Percentiles rank a stretch among this genome's conserved stretches.
Evolutionary conservation across 192 early-diverging fungal species (phyloP).

Genomic region (Umbelopsis sp.): DNA sequence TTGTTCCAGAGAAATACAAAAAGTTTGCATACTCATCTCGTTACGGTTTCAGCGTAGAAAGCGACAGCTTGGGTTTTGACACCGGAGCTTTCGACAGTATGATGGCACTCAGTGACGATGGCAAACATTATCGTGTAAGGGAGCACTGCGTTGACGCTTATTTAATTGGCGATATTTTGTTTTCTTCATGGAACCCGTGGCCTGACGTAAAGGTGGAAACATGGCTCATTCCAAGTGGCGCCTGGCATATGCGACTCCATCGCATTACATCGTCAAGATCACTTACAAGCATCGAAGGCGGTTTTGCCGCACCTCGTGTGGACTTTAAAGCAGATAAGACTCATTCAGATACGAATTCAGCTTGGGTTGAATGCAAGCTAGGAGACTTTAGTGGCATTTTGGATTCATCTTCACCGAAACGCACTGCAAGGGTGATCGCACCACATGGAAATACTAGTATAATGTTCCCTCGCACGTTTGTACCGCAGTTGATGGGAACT

Average conservation of each 20-base stretch:
- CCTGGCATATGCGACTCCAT: slow-evolving; percentile 10
- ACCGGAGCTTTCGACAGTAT: neutral
- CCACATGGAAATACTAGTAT: slow-evolving; percentile 15
- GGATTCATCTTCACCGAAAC: slow-evolving; percentile 1
- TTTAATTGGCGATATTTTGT: neutral
- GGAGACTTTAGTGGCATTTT: slow-evolving; percentile 11
- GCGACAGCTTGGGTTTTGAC: neutral
- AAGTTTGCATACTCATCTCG: slow-evolving; percentile 9
- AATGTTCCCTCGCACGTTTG: slow-evolving; percentile 11
- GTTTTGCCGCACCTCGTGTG: slow-evolving; percentile 11
- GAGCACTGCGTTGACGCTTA: neutral
- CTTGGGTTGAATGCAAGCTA: slow-evolving; percentile 17
- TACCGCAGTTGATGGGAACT: neutral
- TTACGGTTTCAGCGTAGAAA: slow-evolving; percentile 18
- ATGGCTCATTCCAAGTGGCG: slow-evolving; percentile 5
- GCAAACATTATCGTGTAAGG: slow-evolving; percentile 15
- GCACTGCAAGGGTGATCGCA: neutral
- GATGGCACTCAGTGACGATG: slow-evolving; percentile 12
- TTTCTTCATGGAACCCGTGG: slow-evolving; percentile 12
- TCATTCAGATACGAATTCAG: neutral
- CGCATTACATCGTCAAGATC: slow-evolving; percentile 5
- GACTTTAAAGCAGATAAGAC: slow-evolving; percentile 5
- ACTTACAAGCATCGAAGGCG: neutral
- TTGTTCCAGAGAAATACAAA: slow-evolving; percentile 7
- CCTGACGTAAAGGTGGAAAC: slow-evolving; percentile 15